Conservation (phyloP, 371 early-diverging fungal species). For the Rhizomucor pusillus region DNA sequence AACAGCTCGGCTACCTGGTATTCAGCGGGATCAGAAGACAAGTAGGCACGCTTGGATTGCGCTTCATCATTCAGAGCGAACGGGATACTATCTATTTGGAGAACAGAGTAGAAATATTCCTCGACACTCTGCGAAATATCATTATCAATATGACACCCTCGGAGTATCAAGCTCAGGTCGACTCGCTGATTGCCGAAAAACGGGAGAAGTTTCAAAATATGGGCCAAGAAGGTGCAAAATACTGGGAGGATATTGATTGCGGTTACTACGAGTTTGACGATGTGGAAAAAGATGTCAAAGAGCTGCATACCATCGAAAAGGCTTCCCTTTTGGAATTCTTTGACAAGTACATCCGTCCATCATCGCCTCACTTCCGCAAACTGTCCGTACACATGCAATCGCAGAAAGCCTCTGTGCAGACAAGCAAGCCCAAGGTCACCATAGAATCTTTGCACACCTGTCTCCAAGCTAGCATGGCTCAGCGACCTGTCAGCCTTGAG, state of each 20-base stretch:
- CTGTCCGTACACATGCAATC: constrained; percentile 68
- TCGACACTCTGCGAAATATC: constrained; percentile 49
- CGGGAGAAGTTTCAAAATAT: constrained; percentile 84
- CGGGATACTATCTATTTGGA: constrained; percentile 78
- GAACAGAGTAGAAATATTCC: constrained; percentile 72
- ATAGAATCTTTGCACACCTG: constrained; percentile 20
- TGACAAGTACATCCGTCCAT: constrained; percentile 51
- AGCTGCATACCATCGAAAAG: constrained; percentile 51
- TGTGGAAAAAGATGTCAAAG: constrained; percentile 49
- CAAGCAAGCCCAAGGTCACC: constrained; percentile 8
- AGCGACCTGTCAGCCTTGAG: constrained; percentile 10
- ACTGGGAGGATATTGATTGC: constrained; percentile 75
- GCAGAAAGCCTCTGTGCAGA: constrained; percentile 27
- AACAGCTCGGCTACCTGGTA: constrained; percentile 86
- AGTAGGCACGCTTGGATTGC: constrained; percentile 59
- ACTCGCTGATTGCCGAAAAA: constrained; percentile 66
- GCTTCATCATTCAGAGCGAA: constrained; percentile 87
- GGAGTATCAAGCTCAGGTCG: constrained; percentile 74
- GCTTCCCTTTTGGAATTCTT: constrained; percentile 58
- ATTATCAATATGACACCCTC: constrained; percentile 65
- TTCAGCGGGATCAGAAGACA: constrained; percentile 63
- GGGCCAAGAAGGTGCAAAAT: constrained; percentile 69
- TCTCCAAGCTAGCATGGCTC: constrained; percentile 3
- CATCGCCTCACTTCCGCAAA: constrained; percentile 52
- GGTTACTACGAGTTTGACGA: constrained; percentile 86